phyloP scores from a whole-genome alignment of 2,329 filamentous ascomycete species.

The Sphaceloma murrayae region DNA sequence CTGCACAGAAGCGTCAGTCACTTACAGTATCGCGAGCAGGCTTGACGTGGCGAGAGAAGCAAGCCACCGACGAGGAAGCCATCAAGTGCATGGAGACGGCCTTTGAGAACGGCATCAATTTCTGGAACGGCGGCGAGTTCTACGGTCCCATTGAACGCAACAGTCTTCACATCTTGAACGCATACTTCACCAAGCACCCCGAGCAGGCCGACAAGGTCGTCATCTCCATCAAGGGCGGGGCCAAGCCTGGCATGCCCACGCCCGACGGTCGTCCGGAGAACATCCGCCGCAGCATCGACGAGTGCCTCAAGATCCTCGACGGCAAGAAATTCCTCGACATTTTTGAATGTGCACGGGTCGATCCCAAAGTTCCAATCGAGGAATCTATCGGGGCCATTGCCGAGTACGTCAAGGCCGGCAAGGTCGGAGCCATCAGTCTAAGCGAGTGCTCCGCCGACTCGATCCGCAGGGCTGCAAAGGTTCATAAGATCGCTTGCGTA shows the following conservation, averaged over 20 bases:
- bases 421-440: constrained; percentile 39
- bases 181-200: constrained; percentile 45
- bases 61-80: constrained; percentile 31
- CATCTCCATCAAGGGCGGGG: constrained; percentile 43
- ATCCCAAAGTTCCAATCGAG: constrained; percentile 37
- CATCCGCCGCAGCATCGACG: constrained; percentile 37
- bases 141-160: constrained; percentile 40
- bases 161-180: constrained; percentile 40
- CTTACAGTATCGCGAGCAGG: constrained; percentile 24
- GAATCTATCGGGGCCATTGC: constrained; percentile 36
- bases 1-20: no score
- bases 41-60: constrained; percentile 37
- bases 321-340: constrained; percentile 41
- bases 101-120: constrained; percentile 34
- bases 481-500: constrained; percentile 48
- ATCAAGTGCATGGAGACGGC: constrained; percentile 39
- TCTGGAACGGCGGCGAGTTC: constrained; percentile 43
- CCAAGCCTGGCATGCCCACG: constrained; percentile 27
- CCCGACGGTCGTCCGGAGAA: constrained; percentile 36
- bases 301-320: constrained; percentile 37
- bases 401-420: constrained; percentile 29
- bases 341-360: constrained; percentile 39
- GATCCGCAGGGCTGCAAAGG: constrained; percentile 41
- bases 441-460: constrained; percentile 38
- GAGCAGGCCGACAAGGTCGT: constrained; percentile 43